Evolutionary conservation across 2,329 filamentous ascomycete species (phyloP), one percentile per base, ranked within the genome.

Genomic region (Balansia obtecta): DNA sequence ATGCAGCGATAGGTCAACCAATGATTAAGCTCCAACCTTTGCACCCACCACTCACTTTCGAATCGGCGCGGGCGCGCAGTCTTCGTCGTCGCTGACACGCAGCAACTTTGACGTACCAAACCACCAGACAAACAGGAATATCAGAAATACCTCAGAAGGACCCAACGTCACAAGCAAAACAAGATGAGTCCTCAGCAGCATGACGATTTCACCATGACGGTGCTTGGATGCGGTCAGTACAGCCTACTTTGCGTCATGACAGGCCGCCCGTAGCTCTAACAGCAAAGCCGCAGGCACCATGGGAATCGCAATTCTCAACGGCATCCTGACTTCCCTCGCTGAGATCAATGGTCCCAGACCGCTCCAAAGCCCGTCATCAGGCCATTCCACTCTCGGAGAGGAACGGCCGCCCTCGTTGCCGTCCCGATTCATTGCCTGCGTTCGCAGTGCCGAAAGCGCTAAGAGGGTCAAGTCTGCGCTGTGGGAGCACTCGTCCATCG

Each of bases 301-400:
- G 80, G 88, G 88, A 52, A 86, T 87, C 53, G 87, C 87, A 52
- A 90, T 95, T 58, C 78, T 94, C 51, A 82, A 79, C 50, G 88
- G 88, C 55, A 84, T 95, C 61, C 77, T 94, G 58, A 73, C 79
- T 53, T 86, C 85, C 11, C 75, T 93, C 43, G 70, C 71, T 39
- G 74, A 69, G 56, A 69, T 75, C 63, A 71, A 71, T 50, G 70
- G 65, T 22, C 68, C 68, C 47, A 68, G 68, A 56, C 74, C 67
- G 56, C 69, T 71, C 45, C 71, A 71, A 61, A 66, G 62, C 47
- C 69, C 60, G 32, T 56, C 66, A 34, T 69, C 73, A 3, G 66
- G 71, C 52, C 62, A 65, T 4, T 69, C 72, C 18, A 72, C 69
- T 3, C 72, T 71, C 2, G 58, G 61, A 45, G 70, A 75, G 40